These are phyloP conservation scores for Chytriomyces sp. DNA, from an alignment of 192 early-diverging fungal species.

Conservation along the genomic window DNA sequence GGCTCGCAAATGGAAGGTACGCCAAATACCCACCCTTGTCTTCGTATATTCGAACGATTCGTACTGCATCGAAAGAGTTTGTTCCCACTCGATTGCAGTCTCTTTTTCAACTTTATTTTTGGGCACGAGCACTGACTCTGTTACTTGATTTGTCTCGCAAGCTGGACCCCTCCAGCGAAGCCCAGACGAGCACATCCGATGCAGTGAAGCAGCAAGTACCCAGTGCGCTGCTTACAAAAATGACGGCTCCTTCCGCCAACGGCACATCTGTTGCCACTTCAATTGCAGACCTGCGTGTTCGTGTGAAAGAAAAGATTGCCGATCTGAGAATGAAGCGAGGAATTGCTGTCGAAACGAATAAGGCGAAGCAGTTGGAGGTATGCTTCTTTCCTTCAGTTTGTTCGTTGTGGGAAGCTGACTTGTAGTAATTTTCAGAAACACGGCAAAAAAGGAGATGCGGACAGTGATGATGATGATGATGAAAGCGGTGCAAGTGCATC, in stretches of 20 bases:
- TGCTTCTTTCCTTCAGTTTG: background rate
- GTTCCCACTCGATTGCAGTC: background rate
- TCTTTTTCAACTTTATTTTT: conserved; percentile 2
- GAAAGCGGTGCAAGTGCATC: background rate
- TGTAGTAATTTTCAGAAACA: background rate
- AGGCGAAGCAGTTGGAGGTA: background rate
- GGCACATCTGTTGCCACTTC: background rate
- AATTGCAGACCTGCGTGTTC: conserved; percentile 23
- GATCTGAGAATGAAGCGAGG: conserved; percentile 37
- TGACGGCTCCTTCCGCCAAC: background rate
- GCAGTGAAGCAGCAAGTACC: conserved; percentile 60
- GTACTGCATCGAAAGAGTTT: background rate
- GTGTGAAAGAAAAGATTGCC: conserved; percentile 27
- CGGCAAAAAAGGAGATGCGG: conserved; percentile 19
- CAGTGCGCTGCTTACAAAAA: background rate
- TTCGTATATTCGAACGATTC: background rate
- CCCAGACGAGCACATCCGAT: conserved; percentile 72
- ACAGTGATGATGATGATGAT: background rate
- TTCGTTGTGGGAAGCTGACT: no score
- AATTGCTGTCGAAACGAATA: conserved; percentile 30
- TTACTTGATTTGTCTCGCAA: conserved; percentile 23
- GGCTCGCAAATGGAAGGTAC: conserved; percentile 82
- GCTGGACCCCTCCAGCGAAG: conserved; percentile 78
- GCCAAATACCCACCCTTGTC: background rate
- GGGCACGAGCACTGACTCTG: no score